Percentiles rank a stretch among this genome's conserved stretches.
Conservation (phyloP, 768 basidiomycete genomes). For the Termitomyces sp. region DNA sequence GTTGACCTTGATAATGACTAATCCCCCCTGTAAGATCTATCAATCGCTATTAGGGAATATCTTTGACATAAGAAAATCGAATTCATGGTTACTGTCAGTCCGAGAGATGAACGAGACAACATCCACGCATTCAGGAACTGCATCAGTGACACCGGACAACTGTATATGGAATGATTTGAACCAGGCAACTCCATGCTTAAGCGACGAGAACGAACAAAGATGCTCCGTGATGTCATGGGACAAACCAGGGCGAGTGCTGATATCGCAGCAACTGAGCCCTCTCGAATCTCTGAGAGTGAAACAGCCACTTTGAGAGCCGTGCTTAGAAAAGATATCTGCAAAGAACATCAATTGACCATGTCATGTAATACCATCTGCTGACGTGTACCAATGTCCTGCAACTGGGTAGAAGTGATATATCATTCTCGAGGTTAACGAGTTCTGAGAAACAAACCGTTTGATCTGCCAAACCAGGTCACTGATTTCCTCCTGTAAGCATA, state of each 20-base stretch:
- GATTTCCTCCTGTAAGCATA: constrained; percentile 6
- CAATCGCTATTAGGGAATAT: background rate
- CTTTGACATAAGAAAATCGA: background rate
- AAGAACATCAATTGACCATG: background rate
- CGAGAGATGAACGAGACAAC: background rate
- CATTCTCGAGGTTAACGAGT: background rate
- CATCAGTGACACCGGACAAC: constrained; percentile 1
- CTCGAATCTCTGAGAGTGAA: background rate
- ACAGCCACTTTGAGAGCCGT: background rate
- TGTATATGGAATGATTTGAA: background rate
- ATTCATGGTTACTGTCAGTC: background rate
- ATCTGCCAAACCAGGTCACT: constrained; percentile 6
- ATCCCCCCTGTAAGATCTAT: background rate
- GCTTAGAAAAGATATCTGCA: background rate
- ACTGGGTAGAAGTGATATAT: background rate
- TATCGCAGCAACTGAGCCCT: background rate
- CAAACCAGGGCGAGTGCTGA: background rate
- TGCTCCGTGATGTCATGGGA: background rate
- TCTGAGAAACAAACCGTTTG: constrained; percentile 2
- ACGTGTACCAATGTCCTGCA: constrained; percentile 2
- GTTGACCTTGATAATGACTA: background rate
- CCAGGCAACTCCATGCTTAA: background rate
- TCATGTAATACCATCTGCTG: background rate
- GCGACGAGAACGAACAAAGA: background rate
- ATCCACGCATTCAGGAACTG: background rate